Evolutionary conservation across 306 rosid genomes (phyloP).

Genomic region (Sicyos baderoa): DNA sequence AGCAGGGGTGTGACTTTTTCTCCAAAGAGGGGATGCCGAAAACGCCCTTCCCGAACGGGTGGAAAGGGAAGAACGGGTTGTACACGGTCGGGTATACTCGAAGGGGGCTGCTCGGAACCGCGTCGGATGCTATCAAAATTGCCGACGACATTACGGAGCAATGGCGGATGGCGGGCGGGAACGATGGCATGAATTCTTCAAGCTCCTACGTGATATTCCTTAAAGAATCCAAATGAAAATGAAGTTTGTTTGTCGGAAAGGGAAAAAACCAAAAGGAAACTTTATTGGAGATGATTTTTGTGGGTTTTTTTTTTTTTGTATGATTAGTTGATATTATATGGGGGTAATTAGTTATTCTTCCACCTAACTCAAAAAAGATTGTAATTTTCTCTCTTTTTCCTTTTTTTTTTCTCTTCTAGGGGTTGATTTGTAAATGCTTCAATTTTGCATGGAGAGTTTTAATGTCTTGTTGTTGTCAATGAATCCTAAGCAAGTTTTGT

Average conservation of each 20-base stretch:
- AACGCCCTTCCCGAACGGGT: conserved; percentile 72
- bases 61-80: conserved; percentile 80
- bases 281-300: neutral
- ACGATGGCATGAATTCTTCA: conserved; percentile 10
- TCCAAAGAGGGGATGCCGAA: conserved; percentile 73
- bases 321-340: conserved; percentile 13
- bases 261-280: neutral
- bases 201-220: conserved; percentile 40
- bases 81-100: conserved; percentile 79
- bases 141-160: conserved; percentile 51
- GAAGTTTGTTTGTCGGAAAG: conserved; percentile 15
- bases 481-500: conserved; percentile 10
- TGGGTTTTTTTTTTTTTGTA: conserved; percentile 10
- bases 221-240: conserved; percentile 23
- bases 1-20: conserved; percentile 61
- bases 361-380: neutral
- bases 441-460: conserved; percentile 30
- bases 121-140: conserved; percentile 55
- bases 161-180: conserved; percentile 31
- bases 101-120: conserved; percentile 75
- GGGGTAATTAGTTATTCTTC: conserved; percentile 13
- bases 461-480: conserved; percentile 17
- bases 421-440: conserved; percentile 36
- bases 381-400: conserved; percentile 6
- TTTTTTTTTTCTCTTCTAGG: conserved; percentile 29